Evolutionary conservation across 2,329 filamentous ascomycete genomes (phyloP), one percentile per base, ranked within the genome.

Genomic region (Calonectria crousiana): DNA sequence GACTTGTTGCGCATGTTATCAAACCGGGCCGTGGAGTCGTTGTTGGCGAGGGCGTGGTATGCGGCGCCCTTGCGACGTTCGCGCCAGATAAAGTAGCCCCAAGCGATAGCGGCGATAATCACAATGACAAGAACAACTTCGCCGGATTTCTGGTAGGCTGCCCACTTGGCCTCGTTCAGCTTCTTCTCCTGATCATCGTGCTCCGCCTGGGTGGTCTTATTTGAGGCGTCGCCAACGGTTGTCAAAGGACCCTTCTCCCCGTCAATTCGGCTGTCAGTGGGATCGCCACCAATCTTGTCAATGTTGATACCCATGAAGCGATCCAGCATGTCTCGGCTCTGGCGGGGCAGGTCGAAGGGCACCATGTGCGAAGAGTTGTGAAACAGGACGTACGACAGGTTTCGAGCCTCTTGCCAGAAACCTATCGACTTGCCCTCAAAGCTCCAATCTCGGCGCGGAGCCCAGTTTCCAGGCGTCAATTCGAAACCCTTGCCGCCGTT

Each of bases 331-430:
- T 98, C 97, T 75, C 96, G 92, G 26, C 93, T 94, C 74, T 95
- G 93, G 62, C 95, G 92, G 1, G 96, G 93, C 80, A 94, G 94
- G 84, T 99, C 96, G 82, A 97, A 98, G 0, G 97, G 97, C 1
- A 99, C 97, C 97, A 99, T 99, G 85, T 99, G 97, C 65, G 95
- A 98, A 20, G 95, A 93, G 84, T 99, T 98, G 88, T 98, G 95
- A 86, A 98, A 98, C 51, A 97, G 89, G 38, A 99, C 93, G 82
- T 99, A 99, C 0, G 97, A 98, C 75, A 99, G 87, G 85, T 99
- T 99, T 77, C 97, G 93, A 2, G 97, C 96, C 83, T 95, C 92
- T 85, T 99, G 97, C 89, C 96, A 99, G 82, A 97, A 95, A 30
- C 97, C 97, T 4, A 96, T 96, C 1, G 92, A 87, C 79, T 98